A percentile compares a stretch with the other conserved stretches of the same genome.
Evolutionary conservation across 2,329 filamentous ascomycete species (phyloP).

Genomic region (Botryotinia narcissicola): DNA sequence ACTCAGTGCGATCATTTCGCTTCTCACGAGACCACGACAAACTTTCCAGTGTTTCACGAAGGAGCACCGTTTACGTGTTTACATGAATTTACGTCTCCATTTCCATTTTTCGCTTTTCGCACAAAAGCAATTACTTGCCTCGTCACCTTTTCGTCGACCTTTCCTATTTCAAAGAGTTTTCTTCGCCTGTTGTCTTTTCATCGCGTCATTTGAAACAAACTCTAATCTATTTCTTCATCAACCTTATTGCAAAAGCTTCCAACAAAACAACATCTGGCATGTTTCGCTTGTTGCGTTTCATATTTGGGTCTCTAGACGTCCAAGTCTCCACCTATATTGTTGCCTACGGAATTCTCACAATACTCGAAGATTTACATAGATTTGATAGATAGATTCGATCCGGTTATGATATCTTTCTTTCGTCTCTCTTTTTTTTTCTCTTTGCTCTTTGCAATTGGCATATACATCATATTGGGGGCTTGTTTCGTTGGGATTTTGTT

Average conservation of each 20-base stretch:
- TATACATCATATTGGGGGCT: background rate
- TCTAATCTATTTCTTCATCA: background rate
- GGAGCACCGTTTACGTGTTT: background rate
- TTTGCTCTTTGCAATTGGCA: conserved; percentile 1
- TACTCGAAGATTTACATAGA: background rate
- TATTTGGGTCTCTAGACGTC: background rate
- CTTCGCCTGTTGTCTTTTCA: background rate
- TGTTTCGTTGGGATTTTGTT: conserved; percentile 4
- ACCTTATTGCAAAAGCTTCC: background rate
- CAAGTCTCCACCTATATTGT: background rate
- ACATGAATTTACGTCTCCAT: conserved; percentile 4
- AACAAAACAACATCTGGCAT: conserved; percentile 3
- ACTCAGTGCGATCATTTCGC: background rate
- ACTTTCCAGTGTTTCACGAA: background rate
- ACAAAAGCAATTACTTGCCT: conserved; percentile 1
- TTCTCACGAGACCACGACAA: conserved; percentile 4
- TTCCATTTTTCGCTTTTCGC: background rate
- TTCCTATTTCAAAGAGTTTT: background rate
- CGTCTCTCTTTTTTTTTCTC: background rate
- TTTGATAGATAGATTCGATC: conserved; percentile 5
- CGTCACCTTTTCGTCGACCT: background rate
- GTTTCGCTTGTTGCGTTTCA: background rate
- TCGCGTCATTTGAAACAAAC: background rate
- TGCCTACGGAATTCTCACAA: background rate
- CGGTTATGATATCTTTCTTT: background rate